These are phyloP conservation scores for Plasmodium gaboni DNA, from an alignment of 169 alveolate genomes.

Conservation along the genomic window DNA sequence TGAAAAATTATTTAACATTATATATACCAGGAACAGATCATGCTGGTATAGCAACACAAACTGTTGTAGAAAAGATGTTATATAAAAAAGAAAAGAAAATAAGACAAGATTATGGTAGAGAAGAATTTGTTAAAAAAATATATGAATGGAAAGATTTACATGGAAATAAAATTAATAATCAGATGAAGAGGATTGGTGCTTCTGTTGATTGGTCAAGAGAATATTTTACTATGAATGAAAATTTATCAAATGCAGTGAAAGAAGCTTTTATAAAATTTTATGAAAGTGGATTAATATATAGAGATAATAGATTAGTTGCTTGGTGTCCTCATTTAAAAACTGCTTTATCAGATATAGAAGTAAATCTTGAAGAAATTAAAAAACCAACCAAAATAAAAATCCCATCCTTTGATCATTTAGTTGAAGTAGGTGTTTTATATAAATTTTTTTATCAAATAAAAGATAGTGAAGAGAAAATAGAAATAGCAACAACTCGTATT, in stretches of 20 bases:
- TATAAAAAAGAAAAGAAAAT: constrained; percentile 94
- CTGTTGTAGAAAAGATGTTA: constrained; percentile 97
- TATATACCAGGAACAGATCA: constrained; percentile 99
- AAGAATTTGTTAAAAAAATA: constrained; percentile 93
- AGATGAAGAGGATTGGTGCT: constrained; percentile 92
- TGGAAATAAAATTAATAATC: constrained; percentile 94
- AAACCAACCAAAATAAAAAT: constrained; percentile 89
- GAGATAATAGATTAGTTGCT: constrained; percentile 97
- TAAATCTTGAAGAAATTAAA: constrained; percentile 95
- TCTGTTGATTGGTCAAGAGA: constrained; percentile 99
- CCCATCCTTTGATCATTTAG: constrained; percentile 85
- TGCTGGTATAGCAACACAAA: constrained; percentile 99
- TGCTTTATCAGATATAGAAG: constrained; percentile 99
- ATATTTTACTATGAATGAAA: constrained; percentile 97
- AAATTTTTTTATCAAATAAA: constrained; percentile 95
- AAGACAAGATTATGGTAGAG: constrained; percentile 98
- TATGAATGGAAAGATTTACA: constrained; percentile 99
- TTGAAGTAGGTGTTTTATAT: constrained; percentile 98
- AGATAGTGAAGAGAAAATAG: constrained; percentile 88
- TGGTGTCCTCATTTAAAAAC: constrained; percentile 99
- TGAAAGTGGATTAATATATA: constrained; percentile 95
- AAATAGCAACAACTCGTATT: constrained; percentile 97
- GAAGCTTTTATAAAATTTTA: constrained; percentile 96
- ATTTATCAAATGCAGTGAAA: constrained; percentile 94
- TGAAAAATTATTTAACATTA: constrained; percentile 95